Percentiles rank a stretch among this genome's conserved stretches.
Evolutionary conservation across 1,284 basidiomycete genomes (phyloP).

Genomic region (Singerocomus inundabilis): DNA sequence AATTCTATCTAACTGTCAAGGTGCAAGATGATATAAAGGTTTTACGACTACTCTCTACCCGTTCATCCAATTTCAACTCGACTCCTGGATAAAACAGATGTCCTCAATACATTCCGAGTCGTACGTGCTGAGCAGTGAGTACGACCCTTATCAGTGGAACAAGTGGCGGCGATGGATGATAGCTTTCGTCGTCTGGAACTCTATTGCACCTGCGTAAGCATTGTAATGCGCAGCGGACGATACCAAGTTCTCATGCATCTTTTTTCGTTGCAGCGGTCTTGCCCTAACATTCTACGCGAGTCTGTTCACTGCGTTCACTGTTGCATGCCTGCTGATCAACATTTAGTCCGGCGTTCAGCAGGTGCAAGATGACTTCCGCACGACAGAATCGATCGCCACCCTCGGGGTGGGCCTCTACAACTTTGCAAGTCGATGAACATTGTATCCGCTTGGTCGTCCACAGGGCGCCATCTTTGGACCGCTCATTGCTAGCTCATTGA

Average conservation of each 20-base stretch:
- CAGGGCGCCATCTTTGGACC: conserved; percentile 30
- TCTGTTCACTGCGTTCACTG: not conserved
- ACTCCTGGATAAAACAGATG: conserved; percentile 12
- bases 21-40: conserved; percentile 20
- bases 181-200: conserved; percentile 28
- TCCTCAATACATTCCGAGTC: conserved; percentile 17
- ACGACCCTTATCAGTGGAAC: conserved; percentile 28
- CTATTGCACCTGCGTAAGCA: conserved; percentile 30
- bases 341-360: conserved; percentile 30
- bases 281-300: conserved; percentile 30
- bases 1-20: not conserved
- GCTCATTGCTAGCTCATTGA: conserved; percentile 26
- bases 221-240: not conserved
- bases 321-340: conserved; percentile 4
- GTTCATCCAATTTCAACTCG: not conserved
- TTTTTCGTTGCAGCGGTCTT: conserved; percentile 19
- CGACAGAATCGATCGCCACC: conserved; percentile 22
- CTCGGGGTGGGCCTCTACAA: conserved; percentile 31
- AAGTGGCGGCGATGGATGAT: conserved; percentile 30
- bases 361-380: conserved; percentile 24
- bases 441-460: not conserved
- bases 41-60: not conserved
- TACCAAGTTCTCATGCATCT: not conserved
- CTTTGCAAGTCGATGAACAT: conserved; percentile 13
- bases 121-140: conserved; percentile 15